phyloP scores from a whole-genome alignment of 371 early-diverging fungal genomes.

The Actinomucor elegans region DNA sequence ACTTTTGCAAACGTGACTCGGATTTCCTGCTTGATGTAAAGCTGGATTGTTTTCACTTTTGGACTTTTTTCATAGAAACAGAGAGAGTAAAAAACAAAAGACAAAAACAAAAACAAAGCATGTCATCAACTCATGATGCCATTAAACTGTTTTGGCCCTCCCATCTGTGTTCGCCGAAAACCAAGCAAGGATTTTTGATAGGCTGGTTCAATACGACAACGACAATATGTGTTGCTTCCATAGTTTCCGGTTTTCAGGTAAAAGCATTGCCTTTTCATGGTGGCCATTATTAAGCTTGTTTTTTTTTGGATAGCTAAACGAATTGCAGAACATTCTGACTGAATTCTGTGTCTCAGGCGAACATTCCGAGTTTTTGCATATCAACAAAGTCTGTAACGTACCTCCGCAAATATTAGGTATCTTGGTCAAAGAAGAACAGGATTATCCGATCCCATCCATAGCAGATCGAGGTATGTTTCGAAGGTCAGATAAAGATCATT shows the following conservation, averaged over 20 bases:
- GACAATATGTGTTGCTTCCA: slow-evolving; percentile 41
- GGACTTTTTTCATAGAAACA: too few species aligned
- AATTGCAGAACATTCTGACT: slow-evolving; percentile 19
- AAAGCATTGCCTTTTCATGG: too few species aligned
- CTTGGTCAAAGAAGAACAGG: slow-evolving; percentile 1
- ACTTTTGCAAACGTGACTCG: too few species aligned
- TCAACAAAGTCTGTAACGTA: slow-evolving; percentile 35
- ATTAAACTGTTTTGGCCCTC: slow-evolving; percentile 51
- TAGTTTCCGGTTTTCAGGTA: slow-evolving; percentile 34
- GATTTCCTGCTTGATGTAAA: too few species aligned
- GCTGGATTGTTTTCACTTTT: too few species aligned
- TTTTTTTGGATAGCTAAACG: slow-evolving; percentile 23
- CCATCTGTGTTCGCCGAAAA: slow-evolving; percentile 37
- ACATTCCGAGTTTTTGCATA: slow-evolving; percentile 30
- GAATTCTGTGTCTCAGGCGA: slow-evolving; percentile 34
- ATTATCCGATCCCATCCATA: neutral
- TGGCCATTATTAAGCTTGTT: too few species aligned
- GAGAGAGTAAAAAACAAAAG: neutral
- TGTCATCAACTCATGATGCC: slow-evolving; percentile 19
- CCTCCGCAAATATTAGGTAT: slow-evolving; percentile 39
- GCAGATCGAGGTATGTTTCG: slow-evolving; percentile 5
- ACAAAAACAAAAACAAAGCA: too few species aligned
- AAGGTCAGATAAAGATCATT: too few species aligned
- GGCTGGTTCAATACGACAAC: slow-evolving; percentile 38
- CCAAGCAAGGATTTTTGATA: slow-evolving; percentile 33